Base-by-base conservation (phyloP, 331 rosid species). In the Erythrophleum ivorense region DNA sequence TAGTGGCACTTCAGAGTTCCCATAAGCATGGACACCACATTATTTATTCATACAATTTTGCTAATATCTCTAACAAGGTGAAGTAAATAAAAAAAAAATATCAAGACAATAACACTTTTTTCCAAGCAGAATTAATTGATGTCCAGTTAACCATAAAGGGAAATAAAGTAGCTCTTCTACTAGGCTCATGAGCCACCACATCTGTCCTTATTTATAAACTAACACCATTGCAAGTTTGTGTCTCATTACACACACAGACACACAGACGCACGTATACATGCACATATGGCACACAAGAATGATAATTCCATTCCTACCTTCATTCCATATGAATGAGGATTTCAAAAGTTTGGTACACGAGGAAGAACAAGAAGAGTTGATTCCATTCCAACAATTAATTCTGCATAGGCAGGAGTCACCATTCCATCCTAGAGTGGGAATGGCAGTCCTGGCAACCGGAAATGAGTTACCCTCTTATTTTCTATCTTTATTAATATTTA, bases 181-280 rank as follows among this genome's bases (percentile, higher is more conserved):
- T 69, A 66, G 52, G 59, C 15, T 79, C 65, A 53, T 16, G 29
- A 21, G 29, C 55, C 33, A 78, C 75, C 66, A 15, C 57, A 40
- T 15, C 9, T 52, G 11, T 52, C 15, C 58, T 66, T 66, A 9
- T 29, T 13, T 12, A 21, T 45, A 70, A 31, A 69, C 36, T 45
- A 83, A 54, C 62, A 54, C n/a, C n/a, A 29, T 72, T 16, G 48
- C 68, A 16, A 50, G 43, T 29, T 15, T 14, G 2, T 34, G 66
- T 9, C 36, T 7, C 65, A 55, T n/a, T 3, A 55, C 29, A 43
- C 49, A 19, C 13, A 24, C 34, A 43, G 11, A 53, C n/a, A n/a
- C n/a, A n/a, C 8, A 53, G 0, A 55, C 62, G 16, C 71, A 34
- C 12, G 16, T 18, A 18, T 1, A 38, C 16, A 6, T 36, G 29